Evolutionary conservation across 1,284 basidiomycete species (phyloP).

Genomic region (Tremellales sp.): DNA sequence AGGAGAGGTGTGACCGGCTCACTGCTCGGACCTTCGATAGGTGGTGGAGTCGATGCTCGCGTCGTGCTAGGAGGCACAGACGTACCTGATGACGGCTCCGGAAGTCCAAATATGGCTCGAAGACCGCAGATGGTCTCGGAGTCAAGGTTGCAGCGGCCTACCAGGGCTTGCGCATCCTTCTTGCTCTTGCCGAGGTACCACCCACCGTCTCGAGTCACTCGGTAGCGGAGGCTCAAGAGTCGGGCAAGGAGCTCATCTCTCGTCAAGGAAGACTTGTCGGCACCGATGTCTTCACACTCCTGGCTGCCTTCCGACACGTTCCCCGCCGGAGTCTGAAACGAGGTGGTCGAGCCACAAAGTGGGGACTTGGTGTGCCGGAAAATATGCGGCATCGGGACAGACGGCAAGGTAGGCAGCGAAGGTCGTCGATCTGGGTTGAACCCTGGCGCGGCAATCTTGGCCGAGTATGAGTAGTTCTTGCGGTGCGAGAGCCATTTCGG

Average conservation of each 20-base stretch:
- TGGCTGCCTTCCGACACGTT: not conserved
- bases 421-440: slow-evolving; percentile 23
- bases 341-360: not conserved
- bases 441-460: not conserved
- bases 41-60: not conserved
- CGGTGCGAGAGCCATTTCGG: slow-evolving; percentile 26
- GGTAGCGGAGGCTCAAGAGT: slow-evolving; percentile 27
- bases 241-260: slow-evolving; percentile 15
- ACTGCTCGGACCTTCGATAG: not conserved
- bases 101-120: not conserved
- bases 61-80: not conserved
- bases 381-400: no score
- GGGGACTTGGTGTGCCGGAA: no score
- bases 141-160: not conserved
- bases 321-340: slow-evolving; percentile 1
- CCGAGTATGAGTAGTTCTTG: slow-evolving; percentile 12
- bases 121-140: not conserved
- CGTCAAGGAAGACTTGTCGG: slow-evolving; percentile 7
- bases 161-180: slow-evolving; percentile 12
- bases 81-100: not conserved
- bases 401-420: slow-evolving; percentile 22
- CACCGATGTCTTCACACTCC: not conserved
- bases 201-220: slow-evolving; percentile 14
- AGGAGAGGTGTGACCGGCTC: not conserved
- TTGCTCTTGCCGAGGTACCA: slow-evolving; percentile 34